Conservation (phyloP, 2,329 filamentous ascomycete species). For the Phaeosphaeriaceae sp. region DNA sequence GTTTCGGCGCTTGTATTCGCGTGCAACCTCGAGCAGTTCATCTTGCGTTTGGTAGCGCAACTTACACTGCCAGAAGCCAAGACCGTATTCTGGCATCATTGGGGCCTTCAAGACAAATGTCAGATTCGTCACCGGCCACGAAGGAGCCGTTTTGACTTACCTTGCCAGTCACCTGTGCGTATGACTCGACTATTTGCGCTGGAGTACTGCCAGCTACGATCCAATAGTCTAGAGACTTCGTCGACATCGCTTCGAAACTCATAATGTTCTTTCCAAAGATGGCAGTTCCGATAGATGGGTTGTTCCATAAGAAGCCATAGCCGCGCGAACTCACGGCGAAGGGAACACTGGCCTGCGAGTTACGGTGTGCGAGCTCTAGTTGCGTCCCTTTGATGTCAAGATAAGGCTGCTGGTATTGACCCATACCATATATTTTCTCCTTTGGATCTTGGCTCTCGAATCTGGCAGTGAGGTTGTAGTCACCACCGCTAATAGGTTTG, state of each 20-base stretch:
- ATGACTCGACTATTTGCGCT: slow-evolving; percentile 63
- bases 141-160: no score
- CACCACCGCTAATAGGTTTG: slow-evolving; percentile 59
- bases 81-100: slow-evolving; percentile 73
- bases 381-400: slow-evolving; percentile 71
- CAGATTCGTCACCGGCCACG: no score
- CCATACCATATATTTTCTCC: slow-evolving; percentile 74
- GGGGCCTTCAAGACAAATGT: slow-evolving; percentile 53
- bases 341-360: slow-evolving; percentile 71
- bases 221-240: slow-evolving; percentile 69
- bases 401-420: slow-evolving; percentile 71
- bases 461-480: slow-evolving; percentile 66
- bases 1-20: slow-evolving; percentile 64
- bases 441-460: slow-evolving; percentile 63
- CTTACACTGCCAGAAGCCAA: slow-evolving; percentile 75
- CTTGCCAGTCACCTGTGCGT: slow-evolving; percentile 64
- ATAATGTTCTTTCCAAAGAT: slow-evolving; percentile 69
- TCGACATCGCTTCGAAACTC: slow-evolving; percentile 68
- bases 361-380: slow-evolving; percentile 70
- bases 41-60: slow-evolving; percentile 72
- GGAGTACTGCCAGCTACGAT: slow-evolving; percentile 66
- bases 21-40: slow-evolving; percentile 66
- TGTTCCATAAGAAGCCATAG: slow-evolving; percentile 73
- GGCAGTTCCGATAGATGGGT: slow-evolving; percentile 67
- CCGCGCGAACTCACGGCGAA: slow-evolving; percentile 68